A percentile compares a stretch with the other conserved stretches of the same genome.
These are phyloP conservation scores for Boeremia exigua DNA, from an alignment of 2,329 filamentous ascomycete genomes.

Conservation along the genomic window DNA sequence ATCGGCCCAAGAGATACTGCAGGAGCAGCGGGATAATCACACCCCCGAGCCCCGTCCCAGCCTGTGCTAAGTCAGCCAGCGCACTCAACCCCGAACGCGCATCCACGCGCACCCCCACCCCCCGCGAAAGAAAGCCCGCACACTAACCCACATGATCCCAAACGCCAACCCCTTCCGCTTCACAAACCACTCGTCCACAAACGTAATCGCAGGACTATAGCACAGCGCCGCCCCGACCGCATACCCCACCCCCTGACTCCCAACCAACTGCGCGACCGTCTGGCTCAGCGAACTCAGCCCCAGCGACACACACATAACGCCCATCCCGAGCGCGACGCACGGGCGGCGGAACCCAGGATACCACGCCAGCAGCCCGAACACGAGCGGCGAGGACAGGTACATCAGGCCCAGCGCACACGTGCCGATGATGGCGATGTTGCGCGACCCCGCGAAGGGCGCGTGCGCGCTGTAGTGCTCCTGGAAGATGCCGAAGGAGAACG, in stretches of 20 bases:
- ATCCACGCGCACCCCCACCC: too few relatives aligned
- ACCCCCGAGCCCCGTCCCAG: conserved; percentile 50
- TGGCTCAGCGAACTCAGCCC: conserved; percentile 58
- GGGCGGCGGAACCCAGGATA: conserved; percentile 43
- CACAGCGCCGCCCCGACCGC: conserved; percentile 63
- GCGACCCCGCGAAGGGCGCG: conserved; percentile 61
- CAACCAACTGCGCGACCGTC: conserved; percentile 61
- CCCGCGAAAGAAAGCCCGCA: too few relatives aligned
- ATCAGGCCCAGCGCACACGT: conserved; percentile 65
- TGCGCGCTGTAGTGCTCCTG: conserved; percentile 71
- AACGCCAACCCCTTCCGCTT: conserved; percentile 65
- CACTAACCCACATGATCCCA: conserved; percentile 70
- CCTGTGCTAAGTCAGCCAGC: conserved; percentile 25
- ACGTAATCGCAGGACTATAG: conserved; percentile 64
- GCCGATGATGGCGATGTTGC: conserved; percentile 67
- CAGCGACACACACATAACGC: conserved; percentile 44
- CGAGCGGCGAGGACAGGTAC: conserved; percentile 52
- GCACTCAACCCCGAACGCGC: too few relatives aligned
- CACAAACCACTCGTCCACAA: conserved; percentile 69
- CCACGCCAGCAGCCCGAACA: conserved; percentile 44
- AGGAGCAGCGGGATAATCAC: conserved; percentile 53
- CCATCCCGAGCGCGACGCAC: conserved; percentile 43
- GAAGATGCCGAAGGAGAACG: conserved; percentile 73
- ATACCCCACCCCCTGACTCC: conserved; percentile 67
- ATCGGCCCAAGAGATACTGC: conserved; percentile 46